phyloP scores from a whole-genome alignment of 2,329 filamentous ascomycete genomes.

The Hymenoscyphus salicellus region DNA sequence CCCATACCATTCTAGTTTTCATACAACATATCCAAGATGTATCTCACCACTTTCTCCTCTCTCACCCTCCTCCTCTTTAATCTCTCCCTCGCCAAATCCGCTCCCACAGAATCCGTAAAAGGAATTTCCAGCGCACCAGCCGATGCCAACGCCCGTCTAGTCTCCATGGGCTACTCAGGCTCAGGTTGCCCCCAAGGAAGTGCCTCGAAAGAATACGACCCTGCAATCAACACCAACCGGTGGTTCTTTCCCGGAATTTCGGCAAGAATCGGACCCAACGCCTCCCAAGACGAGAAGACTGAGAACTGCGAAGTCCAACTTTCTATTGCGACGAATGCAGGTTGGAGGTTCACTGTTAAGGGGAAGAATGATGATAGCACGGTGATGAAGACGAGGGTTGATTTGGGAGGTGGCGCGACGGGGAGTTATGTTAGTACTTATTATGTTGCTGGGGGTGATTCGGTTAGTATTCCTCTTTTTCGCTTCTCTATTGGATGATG shows the following conservation, averaged over 20 bases:
- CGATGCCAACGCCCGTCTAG: constrained; percentile 4
- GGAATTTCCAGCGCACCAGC: not conserved
- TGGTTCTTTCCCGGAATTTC: constrained; percentile 5
- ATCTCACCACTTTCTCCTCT: not conserved
- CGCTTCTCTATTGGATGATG: not conserved
- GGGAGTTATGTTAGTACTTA: constrained; percentile 5
- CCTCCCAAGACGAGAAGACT: not conserved
- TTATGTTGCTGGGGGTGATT: constrained; percentile 2
- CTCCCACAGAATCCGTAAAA: not conserved
- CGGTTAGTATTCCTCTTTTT: not conserved
- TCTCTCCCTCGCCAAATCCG: not conserved
- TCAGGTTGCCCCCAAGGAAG: constrained; percentile 11
- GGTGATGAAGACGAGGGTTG: not conserved
- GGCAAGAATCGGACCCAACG: constrained; percentile 5
- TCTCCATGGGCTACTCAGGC: constrained; percentile 8
- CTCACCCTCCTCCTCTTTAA: not conserved
- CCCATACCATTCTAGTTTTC: too few species aligned
- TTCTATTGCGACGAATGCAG: not conserved
- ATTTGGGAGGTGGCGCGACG: constrained; percentile 6
- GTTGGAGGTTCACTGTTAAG: constrained; percentile 8
- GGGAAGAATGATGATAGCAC: not conserved
- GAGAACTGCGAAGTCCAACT: constrained; percentile 6
- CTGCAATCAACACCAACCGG: constrained; percentile 1
- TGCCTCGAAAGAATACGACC: constrained; percentile 3
- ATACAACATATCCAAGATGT: not conserved